Base-by-base conservation (phyloP, 2,329 filamentous ascomycete species). In the Pseudocercospora fuligena region DNA sequence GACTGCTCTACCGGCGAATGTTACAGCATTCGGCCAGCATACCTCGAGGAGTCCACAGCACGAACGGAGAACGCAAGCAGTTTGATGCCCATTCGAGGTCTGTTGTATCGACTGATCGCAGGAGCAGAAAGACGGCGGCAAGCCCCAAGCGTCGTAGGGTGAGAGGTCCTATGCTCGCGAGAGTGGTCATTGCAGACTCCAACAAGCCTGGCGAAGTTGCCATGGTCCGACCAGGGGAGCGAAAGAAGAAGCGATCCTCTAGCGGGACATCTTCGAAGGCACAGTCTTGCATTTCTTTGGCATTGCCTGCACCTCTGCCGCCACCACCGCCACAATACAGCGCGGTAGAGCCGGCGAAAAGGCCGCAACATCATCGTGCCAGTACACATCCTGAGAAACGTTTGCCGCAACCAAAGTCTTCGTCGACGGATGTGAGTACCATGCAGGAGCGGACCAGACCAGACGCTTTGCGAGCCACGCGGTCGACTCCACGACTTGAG, bases 1-100 rank as follows among this genome's bases (percentile, higher is more conserved):
- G 78, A 31, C 75, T 80, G 63, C 76, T 84, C 8, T 80, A 76
- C 60, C 68, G 63, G 11, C 68, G 75, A 6, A 67, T 74, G 65
- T 23, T 56, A n/a, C 65, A 66, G 11, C 14, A 33, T 40, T 7
- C 6, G 21, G 3, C 57, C 16, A 31, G 21, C 12, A 25, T 57
- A 23, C 21, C 36, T 33, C 49, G 33, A 40, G 33, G 29, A n/a
- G 16, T 60, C 14, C 53, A 36, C 19, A n/a, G 27, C 23, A 29
- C 25, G 12, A 16, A 53, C 11, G 49, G 64, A 23, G 58, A 56
- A 14, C 33, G 59, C 25, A 27, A 54, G 49, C 49, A 36, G 33
- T 14, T 16, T 23, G 46, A 27, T 7, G 27, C 23, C 1, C 51
- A 56, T 2, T 29, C 51, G 51, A 56, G 14, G 8, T 56, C 51